phyloP scores from a whole-genome alignment of 768 basidiomycete species.

The Gymnopilus junonius region DNA sequence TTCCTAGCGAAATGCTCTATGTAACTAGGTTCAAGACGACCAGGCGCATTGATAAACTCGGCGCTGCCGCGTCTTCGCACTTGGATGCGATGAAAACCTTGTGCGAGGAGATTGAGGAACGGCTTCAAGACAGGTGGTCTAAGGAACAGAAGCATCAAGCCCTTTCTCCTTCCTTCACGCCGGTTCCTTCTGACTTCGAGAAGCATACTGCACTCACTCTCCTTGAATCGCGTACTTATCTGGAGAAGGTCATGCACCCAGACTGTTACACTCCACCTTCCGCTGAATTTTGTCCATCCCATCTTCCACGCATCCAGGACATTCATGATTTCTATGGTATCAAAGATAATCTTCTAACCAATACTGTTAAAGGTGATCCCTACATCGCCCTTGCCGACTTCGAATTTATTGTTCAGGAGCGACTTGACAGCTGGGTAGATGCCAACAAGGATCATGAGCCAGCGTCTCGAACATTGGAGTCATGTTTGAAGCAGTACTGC shows the following conservation, averaged over 20 bases:
- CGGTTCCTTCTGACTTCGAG: conserved; percentile 26
- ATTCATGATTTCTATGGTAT: conserved; percentile 5
- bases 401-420: conserved; percentile 34
- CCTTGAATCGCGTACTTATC: conserved; percentile 26
- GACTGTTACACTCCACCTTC: neutral
- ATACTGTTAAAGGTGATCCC: conserved; percentile 2
- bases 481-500: conserved; percentile 24
- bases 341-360: conserved; percentile 2
- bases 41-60: conserved; percentile 42
- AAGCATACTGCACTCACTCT: conserved; percentile 40
- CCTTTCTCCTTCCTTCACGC: conserved; percentile 26
- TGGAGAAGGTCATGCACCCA: conserved; percentile 22
- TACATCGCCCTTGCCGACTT: conserved; percentile 37
- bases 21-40: conserved; percentile 38
- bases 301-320: conserved; percentile 21
- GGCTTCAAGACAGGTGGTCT: conserved; percentile 40
- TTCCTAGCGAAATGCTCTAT: conserved; percentile 39
- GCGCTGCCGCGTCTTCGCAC: conserved; percentile 26
- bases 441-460: conserved; percentile 14
- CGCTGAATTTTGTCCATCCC: conserved; percentile 21
- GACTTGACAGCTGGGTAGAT: conserved; percentile 37
- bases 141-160: conserved; percentile 28
- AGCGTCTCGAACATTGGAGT: conserved; percentile 27
- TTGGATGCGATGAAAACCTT: conserved; percentile 21
- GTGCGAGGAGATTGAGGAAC: conserved; percentile 16